These are phyloP conservation scores for Drechslerella dactyloides DNA, from an alignment of 2,329 filamentous ascomycete genomes.

Conservation along the genomic window DNA sequence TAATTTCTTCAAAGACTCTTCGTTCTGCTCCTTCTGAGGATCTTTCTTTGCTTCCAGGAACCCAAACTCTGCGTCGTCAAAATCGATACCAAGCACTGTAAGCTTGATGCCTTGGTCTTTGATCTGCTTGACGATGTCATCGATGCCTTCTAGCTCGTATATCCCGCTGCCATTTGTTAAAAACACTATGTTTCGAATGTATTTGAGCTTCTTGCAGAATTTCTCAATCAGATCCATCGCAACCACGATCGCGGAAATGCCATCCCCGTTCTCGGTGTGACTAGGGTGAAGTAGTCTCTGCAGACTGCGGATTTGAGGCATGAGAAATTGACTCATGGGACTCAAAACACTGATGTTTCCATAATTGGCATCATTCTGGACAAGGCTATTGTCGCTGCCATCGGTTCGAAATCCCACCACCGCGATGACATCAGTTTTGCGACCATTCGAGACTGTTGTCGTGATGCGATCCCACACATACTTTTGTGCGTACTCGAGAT, in stretches of 20 bases:
- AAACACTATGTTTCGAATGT: slow-evolving; percentile 78
- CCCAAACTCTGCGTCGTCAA: slow-evolving; percentile 87
- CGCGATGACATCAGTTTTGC: slow-evolving; percentile 77
- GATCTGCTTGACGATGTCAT: slow-evolving; percentile 74
- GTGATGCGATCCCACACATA: slow-evolving; percentile 96
- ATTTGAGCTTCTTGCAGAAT: slow-evolving; percentile 82
- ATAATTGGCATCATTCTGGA: slow-evolving; percentile 71
- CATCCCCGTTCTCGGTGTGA: slow-evolving; percentile 74
- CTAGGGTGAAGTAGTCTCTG: slow-evolving; percentile 71
- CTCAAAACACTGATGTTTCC: slow-evolving; percentile 78
- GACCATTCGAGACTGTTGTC: slow-evolving; percentile 72
- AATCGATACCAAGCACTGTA: slow-evolving; percentile 83
- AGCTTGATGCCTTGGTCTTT: slow-evolving; percentile 79
- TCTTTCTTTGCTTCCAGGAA: slow-evolving; percentile 91
- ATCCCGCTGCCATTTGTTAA: slow-evolving; percentile 79
- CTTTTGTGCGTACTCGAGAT: slow-evolving; percentile 86
- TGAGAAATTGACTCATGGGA: slow-evolving; percentile 68
- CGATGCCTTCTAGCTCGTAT: slow-evolving; percentile 75
- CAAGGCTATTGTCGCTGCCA: slow-evolving; percentile 72
- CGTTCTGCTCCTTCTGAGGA: slow-evolving; percentile 75
- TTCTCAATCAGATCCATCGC: slow-evolving; percentile 84
- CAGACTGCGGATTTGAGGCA: slow-evolving; percentile 73
- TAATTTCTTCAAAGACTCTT: slow-evolving; percentile 70
- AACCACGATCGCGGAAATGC: slow-evolving; percentile 82
- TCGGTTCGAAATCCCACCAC: slow-evolving; percentile 85